phyloP scores from a whole-genome alignment of 2,329 filamentous ascomycete species.

The Diplodia mutila region DNA sequence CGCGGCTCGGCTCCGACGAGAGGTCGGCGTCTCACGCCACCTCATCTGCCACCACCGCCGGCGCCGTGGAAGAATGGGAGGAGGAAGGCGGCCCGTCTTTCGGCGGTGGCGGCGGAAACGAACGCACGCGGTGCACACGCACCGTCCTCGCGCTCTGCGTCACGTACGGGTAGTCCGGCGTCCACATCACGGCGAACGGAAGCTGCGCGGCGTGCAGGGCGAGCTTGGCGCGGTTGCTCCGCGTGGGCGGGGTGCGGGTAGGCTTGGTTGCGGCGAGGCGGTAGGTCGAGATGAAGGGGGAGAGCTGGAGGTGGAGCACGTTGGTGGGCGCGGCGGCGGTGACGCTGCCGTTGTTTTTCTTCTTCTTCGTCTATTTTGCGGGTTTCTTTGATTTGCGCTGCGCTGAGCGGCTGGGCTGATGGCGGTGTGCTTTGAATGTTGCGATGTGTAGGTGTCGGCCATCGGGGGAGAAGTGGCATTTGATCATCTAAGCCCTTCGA shows the following conservation, averaged over 20 bases:
- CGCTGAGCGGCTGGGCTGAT: neutral
- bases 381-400: neutral
- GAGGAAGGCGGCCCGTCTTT: neutral
- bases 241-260: constrained; percentile 12
- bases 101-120: neutral
- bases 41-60: neutral
- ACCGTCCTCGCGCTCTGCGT: constrained; percentile 19
- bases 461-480: constrained; percentile 27
- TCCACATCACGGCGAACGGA: constrained; percentile 28
- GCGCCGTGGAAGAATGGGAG: neutral
- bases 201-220: constrained; percentile 16
- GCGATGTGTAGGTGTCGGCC: constrained; percentile 28
- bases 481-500: too few relatives aligned
- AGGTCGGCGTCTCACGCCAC: neutral
- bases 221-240: constrained; percentile 27
- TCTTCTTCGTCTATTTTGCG: neutral
- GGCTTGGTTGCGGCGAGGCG: neutral
- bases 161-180: constrained; percentile 25
- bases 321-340: neutral
- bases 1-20: neutral
- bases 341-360: neutral
- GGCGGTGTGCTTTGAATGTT: constrained; percentile 26
- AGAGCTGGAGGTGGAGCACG: constrained; percentile 15
- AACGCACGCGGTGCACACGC: constrained; percentile 7
- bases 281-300: constrained; percentile 21